These are phyloP conservation scores for Albophoma yamanashiensis DNA, from an alignment of 2,329 filamentous ascomycete genomes.

Conservation along the genomic window DNA sequence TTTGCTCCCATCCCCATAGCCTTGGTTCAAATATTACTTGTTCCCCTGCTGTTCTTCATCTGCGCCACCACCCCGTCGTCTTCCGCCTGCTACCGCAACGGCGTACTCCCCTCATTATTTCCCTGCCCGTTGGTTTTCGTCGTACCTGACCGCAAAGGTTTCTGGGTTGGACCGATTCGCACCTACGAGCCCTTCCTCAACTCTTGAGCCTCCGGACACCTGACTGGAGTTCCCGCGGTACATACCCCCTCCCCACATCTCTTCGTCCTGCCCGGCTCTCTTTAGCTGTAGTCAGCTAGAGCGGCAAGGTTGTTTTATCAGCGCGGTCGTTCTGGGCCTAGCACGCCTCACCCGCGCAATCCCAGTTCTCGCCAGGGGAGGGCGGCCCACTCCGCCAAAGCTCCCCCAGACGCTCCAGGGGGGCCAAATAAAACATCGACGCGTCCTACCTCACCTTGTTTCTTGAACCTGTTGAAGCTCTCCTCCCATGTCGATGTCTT, in stretches of 20 bases:
- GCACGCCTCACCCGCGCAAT: slow-evolving; percentile 37
- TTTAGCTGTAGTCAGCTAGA: slow-evolving; percentile 12
- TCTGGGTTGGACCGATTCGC: slow-evolving; percentile 1
- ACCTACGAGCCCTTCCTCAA: slow-evolving; percentile 2
- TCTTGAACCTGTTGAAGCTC: slow-evolving; percentile 24
- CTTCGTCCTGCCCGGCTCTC: neutral
- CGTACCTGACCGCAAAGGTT: neutral
- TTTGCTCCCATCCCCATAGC: slow-evolving; percentile 18
- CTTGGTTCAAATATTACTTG: slow-evolving; percentile 21
- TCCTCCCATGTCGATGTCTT: slow-evolving; percentile 25
- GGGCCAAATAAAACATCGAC: slow-evolving; percentile 39
- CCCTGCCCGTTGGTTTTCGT: slow-evolving; percentile 2
- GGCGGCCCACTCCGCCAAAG: slow-evolving; percentile 23
- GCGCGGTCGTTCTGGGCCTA: slow-evolving; percentile 31
- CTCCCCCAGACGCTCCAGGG: slow-evolving; percentile 33
- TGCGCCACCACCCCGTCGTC: slow-evolving; percentile 18
- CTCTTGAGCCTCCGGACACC: neutral
- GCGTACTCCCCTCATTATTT: slow-evolving; percentile 5
- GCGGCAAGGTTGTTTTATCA: slow-evolving; percentile 25
- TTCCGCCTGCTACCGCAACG: slow-evolving; percentile 1
- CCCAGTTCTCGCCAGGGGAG: slow-evolving; percentile 33
- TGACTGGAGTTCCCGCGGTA: neutral
- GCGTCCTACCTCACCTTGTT: slow-evolving; percentile 31
- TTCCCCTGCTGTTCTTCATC: slow-evolving; percentile 19
- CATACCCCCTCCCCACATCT: neutral